Evolutionary conservation across 371 early-diverging fungal genomes (phyloP).

Genomic region (Apophysomyces variabilis): DNA sequence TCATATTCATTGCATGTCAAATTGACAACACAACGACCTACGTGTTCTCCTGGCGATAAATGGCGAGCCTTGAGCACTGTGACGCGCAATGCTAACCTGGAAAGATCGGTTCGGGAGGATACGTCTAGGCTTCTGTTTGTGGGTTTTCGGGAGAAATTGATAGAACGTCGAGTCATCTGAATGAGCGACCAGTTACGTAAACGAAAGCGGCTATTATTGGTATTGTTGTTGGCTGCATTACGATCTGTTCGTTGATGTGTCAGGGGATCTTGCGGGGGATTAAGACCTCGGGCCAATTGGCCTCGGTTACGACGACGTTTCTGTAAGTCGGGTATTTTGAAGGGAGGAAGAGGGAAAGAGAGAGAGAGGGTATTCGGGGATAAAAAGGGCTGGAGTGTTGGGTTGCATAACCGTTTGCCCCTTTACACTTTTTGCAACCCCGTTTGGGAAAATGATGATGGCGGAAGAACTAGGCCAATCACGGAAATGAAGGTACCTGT

Average conservation of each 20-base stretch:
- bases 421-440: not conserved
- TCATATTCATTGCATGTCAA: no score
- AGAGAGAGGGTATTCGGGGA: conserved; percentile 5
- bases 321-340: conserved; percentile 8
- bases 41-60: conserved; percentile 31
- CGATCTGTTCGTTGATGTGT: not conserved
- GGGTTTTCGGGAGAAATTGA: conserved; percentile 13
- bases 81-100: conserved; percentile 34
- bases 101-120: conserved; percentile 9
- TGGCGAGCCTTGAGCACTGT: conserved; percentile 34
- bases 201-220: not conserved
- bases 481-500: not conserved
- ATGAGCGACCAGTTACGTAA: not conserved
- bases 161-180: conserved; percentile 4
- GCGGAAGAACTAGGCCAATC: not conserved
- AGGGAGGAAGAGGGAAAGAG: not conserved
- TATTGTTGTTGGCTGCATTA: not conserved
- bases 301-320: conserved; percentile 10
- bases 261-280: conserved; percentile 1
- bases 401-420: conserved; percentile 5
- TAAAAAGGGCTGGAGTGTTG: conserved; percentile 2
- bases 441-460: not conserved
- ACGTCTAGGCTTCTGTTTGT: not conserved
- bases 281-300: conserved; percentile 1
- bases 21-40: conserved; percentile 9